phyloP scores from a whole-genome alignment of 768 basidiomycete species.

The Cystofilobasidium macerans region DNA sequence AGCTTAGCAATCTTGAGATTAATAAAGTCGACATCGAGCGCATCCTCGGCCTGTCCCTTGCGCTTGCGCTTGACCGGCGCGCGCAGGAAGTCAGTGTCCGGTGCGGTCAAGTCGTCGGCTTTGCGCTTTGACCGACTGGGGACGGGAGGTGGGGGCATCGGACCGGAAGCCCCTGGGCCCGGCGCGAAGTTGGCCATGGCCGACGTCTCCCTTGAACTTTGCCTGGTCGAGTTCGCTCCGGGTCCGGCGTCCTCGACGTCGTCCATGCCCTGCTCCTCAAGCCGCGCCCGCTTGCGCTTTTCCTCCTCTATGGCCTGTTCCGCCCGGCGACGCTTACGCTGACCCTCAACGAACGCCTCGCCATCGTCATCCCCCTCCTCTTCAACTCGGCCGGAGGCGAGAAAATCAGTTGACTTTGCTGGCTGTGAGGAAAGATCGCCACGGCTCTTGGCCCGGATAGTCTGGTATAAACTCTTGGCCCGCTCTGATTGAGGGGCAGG shows the following conservation, averaged over 20 bases:
- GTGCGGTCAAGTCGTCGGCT: neutral
- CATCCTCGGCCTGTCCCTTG: constrained; percentile 13
- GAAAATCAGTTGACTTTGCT: neutral
- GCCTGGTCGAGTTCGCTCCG: neutral
- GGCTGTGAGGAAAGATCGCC: neutral
- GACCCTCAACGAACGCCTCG: neutral
- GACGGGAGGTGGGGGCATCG: constrained; percentile 5
- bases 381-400: neutral
- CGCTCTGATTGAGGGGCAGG: neutral
- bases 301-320: neutral
- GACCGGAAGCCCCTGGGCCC: neutral
- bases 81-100: constrained; percentile 10
- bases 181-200: neutral
- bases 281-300: neutral
- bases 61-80: constrained; percentile 18
- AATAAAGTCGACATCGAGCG: constrained; percentile 22
- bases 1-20: constrained; percentile 18
- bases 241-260: neutral
- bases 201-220: neutral
- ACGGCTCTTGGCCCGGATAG: neutral
- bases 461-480: neutral
- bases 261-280: neutral
- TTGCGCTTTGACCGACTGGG: neutral
- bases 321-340: neutral
- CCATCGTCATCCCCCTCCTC: neutral